Conservation (phyloP, 106 monocot genomes). For the Allium sativum region DNA sequence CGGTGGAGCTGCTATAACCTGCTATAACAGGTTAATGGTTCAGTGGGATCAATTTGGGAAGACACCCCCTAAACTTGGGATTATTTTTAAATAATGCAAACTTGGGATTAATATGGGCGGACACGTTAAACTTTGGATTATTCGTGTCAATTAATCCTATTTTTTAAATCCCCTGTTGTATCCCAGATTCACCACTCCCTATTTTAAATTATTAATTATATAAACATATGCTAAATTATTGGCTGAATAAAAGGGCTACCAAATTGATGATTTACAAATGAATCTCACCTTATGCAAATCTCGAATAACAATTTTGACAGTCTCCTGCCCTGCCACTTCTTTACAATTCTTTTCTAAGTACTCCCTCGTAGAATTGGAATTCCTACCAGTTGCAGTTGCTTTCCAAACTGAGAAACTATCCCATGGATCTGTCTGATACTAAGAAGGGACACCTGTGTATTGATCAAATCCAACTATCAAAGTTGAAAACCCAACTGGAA, state of each 20-base stretch:
- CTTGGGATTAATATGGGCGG: too few relatives aligned
- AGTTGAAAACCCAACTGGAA: conserved; percentile 86
- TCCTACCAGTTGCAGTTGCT: conserved; percentile 95
- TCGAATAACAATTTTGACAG: conserved; percentile 69
- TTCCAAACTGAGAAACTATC: conserved; percentile 95
- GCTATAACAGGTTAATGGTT: too few relatives aligned
- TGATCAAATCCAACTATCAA: conserved; percentile 93
- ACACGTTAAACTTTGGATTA: too few relatives aligned
- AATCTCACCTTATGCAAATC: conserved; percentile 68
- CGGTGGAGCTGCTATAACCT: too few relatives aligned
- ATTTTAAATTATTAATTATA: too few relatives aligned
- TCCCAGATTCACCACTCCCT: too few relatives aligned
- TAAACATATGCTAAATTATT: too few relatives aligned
- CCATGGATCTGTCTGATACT: conserved; percentile 94
- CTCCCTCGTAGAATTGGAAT: conserved; percentile 89
- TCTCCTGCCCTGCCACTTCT: conserved; percentile 82
- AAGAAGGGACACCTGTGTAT: conserved; percentile 41
- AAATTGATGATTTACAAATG: background rate
- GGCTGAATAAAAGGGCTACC: background rate
- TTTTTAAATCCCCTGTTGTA: too few relatives aligned
- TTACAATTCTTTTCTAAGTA: conserved; percentile 91
- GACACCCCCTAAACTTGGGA: too few relatives aligned
- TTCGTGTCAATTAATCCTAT: too few relatives aligned
- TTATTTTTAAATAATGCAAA: too few relatives aligned
- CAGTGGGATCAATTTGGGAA: too few relatives aligned